Conservation (phyloP, 2,329 filamentous ascomycete species). For the Hypoxylon sp. region DNA sequence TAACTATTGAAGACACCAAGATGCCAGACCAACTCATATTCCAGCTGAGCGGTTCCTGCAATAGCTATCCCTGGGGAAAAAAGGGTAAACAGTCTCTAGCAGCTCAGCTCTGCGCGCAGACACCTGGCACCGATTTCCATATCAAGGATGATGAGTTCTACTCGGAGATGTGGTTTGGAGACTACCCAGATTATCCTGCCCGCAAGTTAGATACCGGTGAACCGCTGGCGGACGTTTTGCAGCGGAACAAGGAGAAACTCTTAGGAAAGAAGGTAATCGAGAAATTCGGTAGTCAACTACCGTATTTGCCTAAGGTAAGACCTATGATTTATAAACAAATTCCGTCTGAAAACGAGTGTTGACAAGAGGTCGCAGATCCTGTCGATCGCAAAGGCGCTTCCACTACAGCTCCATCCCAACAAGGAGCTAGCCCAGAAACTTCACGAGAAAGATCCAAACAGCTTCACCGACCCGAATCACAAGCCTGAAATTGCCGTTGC, state of each 20-base stretch:
- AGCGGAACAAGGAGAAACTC: slow-evolving; percentile 72
- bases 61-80: slow-evolving; percentile 81
- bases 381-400: slow-evolving; percentile 81
- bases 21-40: slow-evolving; percentile 57
- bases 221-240: slow-evolving; percentile 74
- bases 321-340: not conserved
- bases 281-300: slow-evolving; percentile 76
- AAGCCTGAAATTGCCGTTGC: slow-evolving; percentile 86
- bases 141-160: slow-evolving; percentile 76
- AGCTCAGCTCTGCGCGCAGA: slow-evolving; percentile 75
- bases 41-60: slow-evolving; percentile 63
- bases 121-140: slow-evolving; percentile 73
- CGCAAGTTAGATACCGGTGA: slow-evolving; percentile 74
- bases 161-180: slow-evolving; percentile 81
- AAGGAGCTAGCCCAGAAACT: slow-evolving; percentile 75
- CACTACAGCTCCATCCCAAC: slow-evolving; percentile 82
- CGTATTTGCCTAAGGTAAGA: slow-evolving; percentile 78
- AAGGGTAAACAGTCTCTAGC: slow-evolving; percentile 76
- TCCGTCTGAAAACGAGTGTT: slow-evolving; percentile 4
- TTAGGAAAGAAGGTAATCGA: slow-evolving; percentile 74
- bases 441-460: slow-evolving; percentile 73
- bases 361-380: slow-evolving; percentile 65
- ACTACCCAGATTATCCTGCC: slow-evolving; percentile 79
- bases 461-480: slow-evolving; percentile 81
- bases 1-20: slow-evolving; percentile 9